Evolutionary conservation across 73 alveolate species (phyloP).

Genomic region (Tetrahymena elliotti): DNA sequence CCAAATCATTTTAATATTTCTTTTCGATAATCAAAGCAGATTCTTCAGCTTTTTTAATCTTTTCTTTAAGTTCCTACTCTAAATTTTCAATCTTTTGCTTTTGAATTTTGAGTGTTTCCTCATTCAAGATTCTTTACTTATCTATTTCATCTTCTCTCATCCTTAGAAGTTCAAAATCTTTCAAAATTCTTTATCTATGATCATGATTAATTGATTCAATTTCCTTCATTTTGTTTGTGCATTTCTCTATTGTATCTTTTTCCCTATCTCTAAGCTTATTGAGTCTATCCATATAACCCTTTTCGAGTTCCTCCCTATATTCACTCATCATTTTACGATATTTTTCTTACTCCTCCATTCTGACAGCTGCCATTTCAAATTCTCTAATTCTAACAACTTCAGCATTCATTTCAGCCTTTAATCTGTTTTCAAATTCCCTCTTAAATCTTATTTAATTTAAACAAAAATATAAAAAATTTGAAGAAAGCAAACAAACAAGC

Average conservation of each 20-base stretch:
- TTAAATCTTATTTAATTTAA: background rate
- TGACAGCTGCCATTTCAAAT: conserved; percentile 11
- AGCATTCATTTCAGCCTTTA: conserved; percentile 26
- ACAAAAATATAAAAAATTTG: background rate
- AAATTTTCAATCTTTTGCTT: conserved; percentile 22
- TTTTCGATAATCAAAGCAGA: background rate
- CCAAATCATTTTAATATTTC: conserved; percentile 10
- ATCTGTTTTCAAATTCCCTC: conserved; percentile 36
- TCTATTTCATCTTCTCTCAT: conserved; percentile 34
- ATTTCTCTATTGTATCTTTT: conserved; percentile 20
- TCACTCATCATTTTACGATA: conserved; percentile 13
- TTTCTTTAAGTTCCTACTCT: conserved; percentile 23
- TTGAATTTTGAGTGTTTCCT: conserved; percentile 11
- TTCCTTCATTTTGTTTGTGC: conserved; percentile 24
- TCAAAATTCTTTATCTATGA: conserved; percentile 25
- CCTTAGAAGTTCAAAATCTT: conserved; percentile 23
- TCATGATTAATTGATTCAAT: conserved; percentile 24
- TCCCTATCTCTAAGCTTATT: conserved; percentile 37
- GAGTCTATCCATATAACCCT: conserved; percentile 21
- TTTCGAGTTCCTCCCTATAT: conserved; percentile 38
- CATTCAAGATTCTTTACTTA: conserved; percentile 19
- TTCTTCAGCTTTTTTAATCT: conserved; percentile 15
- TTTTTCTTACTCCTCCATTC: conserved; percentile 36
- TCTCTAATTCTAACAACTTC: conserved; percentile 30
- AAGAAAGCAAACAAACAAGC: too few relatives aligned